Evolutionary conservation across 1,284 basidiomycete species (phyloP), one percentile per base, ranked within the genome.

Genomic region (Butyriboletus appendiculatus): DNA sequence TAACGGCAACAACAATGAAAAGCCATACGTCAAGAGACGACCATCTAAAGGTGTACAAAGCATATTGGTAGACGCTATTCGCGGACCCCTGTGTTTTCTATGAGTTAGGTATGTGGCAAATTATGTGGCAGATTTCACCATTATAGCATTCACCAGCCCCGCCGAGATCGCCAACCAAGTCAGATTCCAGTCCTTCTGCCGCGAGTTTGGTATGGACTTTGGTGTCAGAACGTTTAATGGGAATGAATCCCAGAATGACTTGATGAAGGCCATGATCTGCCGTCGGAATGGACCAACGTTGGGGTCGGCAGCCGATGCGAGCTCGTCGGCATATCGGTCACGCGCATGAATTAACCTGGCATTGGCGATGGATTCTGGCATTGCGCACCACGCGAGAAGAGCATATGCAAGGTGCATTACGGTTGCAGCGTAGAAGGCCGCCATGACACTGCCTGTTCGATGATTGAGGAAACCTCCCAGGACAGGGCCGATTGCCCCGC

Each of bases 171-270:
- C 52, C 41, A 53, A 22, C 22, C 14, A 53, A 4, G 35, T 39
- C 34, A 53, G 8, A 44, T 52, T 53, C 52, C 52, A 52, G 30
- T 53, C 52, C 35, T 44, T 53, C 32, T 16, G 40, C 11, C 32
- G 35, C 2, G 35, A 52, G 41, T 52, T 24, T n/a, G 22, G 35
- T 11, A 10, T 16, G 4, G 16, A 6, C 20, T 52, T 53, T 33
- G 52, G 52, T 28, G 49, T 18, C n/a, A 53, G 35, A 4, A 53
- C 50, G 9, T 53, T n/a, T 14, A 53, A 22, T 26, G 52, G 52
- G 35, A 52, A 53, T n/a, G 52, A 53, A 38, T 52, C 50, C 52
- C 48, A 53, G 30, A 53, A 39, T 5, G 52, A 44, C 34, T 28
- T 53, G n/a, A 20, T 32, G 14, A 53, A 16, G n/a, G 40, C 41